phyloP scores from a whole-genome alignment of 768 basidiomycete species.

The Collybiopsis confluens region DNA sequence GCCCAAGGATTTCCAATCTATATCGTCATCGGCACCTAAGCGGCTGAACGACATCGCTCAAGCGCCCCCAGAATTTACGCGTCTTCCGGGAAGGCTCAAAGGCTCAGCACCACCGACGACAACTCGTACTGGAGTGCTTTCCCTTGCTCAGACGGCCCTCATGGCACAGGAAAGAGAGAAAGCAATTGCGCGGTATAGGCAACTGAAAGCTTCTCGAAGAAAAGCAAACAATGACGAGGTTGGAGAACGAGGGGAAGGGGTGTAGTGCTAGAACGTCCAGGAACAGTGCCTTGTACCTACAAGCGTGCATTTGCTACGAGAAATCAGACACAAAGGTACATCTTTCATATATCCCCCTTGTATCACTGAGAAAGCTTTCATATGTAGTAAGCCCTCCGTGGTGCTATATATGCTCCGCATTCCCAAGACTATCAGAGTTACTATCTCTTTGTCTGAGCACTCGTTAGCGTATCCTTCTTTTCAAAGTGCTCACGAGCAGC shows the following conservation, averaged over 20 bases:
- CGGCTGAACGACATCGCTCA: slow-evolving; percentile 69
- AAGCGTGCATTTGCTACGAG: background rate
- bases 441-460: too few relatives aligned
- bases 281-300: background rate
- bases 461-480: too few relatives aligned
- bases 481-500: too few relatives aligned
- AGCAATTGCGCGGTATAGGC: slow-evolving; percentile 62
- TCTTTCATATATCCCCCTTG: too few relatives aligned
- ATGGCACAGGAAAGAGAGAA: slow-evolving; percentile 74
- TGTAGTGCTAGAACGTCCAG: background rate
- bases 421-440: too few relatives aligned
- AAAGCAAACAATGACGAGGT: slow-evolving; percentile 10
- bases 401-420: too few relatives aligned
- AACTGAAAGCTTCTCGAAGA: slow-evolving; percentile 52
- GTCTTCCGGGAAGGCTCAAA: slow-evolving; percentile 44
- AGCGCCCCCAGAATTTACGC: slow-evolving; percentile 62
- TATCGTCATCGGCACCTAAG: slow-evolving; percentile 52
- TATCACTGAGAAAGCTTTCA: background rate
- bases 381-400: too few relatives aligned
- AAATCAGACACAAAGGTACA: too few relatives aligned
- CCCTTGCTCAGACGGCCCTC: slow-evolving; percentile 73
- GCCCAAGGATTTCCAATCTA: slow-evolving; percentile 45
- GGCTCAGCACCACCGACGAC: background rate
- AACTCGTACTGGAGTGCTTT: slow-evolving; percentile 46
- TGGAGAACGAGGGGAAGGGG: background rate